A percentile compares a stretch with the other conserved stretches of the same genome.
Conservation (phyloP, 2,329 filamentous ascomycete genomes). For the Alternaria sp. region DNA sequence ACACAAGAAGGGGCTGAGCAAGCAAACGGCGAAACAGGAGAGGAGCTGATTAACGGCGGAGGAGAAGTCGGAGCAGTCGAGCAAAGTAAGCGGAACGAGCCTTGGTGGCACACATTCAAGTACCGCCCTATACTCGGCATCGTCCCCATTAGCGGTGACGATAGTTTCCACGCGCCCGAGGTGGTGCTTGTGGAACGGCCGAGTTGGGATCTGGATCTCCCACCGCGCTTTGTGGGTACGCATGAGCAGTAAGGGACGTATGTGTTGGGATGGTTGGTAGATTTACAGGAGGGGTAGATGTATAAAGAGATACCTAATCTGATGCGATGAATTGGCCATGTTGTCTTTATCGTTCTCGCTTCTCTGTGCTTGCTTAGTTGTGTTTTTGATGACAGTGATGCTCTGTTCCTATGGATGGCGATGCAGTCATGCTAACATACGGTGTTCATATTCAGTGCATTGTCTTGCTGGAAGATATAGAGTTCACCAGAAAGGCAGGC, state of each 20-base stretch:
- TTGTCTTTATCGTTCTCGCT: not conserved
- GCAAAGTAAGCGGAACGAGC: conserved; percentile 27
- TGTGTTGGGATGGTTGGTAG: not conserved
- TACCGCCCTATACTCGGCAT: conserved; percentile 91
- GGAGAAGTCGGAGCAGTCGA: conserved; percentile 25
- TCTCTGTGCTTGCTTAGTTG: not conserved
- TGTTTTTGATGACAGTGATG: not conserved
- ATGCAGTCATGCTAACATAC: not conserved
- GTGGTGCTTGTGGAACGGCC: conserved; percentile 89
- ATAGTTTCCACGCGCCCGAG: conserved; percentile 63
- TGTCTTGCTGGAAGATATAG: not conserved
- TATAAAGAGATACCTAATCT: conserved; percentile 1
- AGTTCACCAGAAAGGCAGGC: not conserved
- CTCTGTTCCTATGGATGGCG: not conserved
- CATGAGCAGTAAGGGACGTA: conserved; percentile 36
- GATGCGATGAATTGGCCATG: not conserved
- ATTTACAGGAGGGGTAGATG: not conserved
- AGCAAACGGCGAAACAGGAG: conserved; percentile 18
- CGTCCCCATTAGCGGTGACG: conserved; percentile 57
- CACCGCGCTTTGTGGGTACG: conserved; percentile 63
- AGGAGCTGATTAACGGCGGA: conserved; percentile 14
- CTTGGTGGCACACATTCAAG: conserved; percentile 85
- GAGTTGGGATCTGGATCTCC: conserved; percentile 79
- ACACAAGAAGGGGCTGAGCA: conserved; percentile 26
- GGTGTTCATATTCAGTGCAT: not conserved